Conservation (phyloP, 768 basidiomycete species). For the Cubamyces lactineus region DNA sequence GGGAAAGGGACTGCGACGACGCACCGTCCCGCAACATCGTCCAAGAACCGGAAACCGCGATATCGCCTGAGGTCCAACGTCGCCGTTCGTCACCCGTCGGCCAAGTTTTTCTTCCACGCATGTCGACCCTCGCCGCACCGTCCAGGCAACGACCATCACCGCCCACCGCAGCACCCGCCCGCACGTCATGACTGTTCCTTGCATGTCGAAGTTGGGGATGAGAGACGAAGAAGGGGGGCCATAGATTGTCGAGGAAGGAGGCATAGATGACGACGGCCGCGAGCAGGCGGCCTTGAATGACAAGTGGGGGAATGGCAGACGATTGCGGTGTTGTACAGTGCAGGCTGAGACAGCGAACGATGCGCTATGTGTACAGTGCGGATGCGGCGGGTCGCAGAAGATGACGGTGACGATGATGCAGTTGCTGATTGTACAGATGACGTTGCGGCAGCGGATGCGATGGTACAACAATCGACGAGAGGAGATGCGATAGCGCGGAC, state of each 20-base stretch:
- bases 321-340: background rate
- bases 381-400: background rate
- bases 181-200: slow-evolving; percentile 9
- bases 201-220: background rate
- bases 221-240: background rate
- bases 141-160: background rate
- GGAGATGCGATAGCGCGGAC: background rate
- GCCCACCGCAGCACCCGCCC: background rate
- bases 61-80: too few species aligned
- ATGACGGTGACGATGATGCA: slow-evolving; percentile 3
- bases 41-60: too few species aligned
- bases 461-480: background rate
- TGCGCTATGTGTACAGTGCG: slow-evolving; percentile 18
- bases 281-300: background rate
- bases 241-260: background rate
- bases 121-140: background rate
- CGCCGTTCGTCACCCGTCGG: background rate
- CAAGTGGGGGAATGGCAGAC: background rate
- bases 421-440: background rate
- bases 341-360: background rate
- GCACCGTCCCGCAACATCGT: too few species aligned
- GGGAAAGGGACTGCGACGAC: too few species aligned
- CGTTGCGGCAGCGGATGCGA: background rate
- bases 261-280: slow-evolving; percentile 3
- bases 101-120: background rate